Conservation (phyloP, 1,284 basidiomycete genomes). For the Taiwanofungus camphoratus region DNA sequence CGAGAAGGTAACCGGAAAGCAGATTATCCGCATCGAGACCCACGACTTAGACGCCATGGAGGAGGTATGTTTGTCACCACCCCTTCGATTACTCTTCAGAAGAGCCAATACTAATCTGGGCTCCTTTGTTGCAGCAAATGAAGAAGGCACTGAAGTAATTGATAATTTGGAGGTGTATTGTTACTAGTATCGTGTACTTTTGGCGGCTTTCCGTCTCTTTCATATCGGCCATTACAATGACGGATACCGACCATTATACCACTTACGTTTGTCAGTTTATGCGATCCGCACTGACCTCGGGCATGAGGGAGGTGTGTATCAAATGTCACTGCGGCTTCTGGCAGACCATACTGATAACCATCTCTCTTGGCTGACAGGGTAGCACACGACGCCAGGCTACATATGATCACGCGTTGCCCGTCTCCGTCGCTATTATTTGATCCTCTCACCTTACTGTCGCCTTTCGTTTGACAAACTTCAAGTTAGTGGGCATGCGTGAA, state of each 20-base stretch:
- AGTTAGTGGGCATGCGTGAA: not conserved
- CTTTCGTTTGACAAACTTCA: constrained; percentile 4
- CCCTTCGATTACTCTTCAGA: not conserved
- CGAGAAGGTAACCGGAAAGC: constrained; percentile 68
- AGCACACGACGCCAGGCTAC: constrained; percentile 9
- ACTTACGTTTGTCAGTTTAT: not conserved
- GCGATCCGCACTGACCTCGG: not conserved
- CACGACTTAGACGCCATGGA: constrained; percentile 88
- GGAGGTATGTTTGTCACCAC: constrained; percentile 43
- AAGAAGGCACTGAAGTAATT: constrained; percentile 67
- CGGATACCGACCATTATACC: not conserved
- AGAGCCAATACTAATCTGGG: constrained; percentile 2
- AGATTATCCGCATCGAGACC: constrained; percentile 79
- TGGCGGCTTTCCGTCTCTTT: not conserved
- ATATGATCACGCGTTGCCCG: constrained; percentile 4
- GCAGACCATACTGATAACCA: constrained; percentile 1
- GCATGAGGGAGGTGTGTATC: constrained; percentile 6
- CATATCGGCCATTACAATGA: too few species aligned
- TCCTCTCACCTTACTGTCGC: constrained; percentile 1
- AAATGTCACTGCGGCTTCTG: not conserved
- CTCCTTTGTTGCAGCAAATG: constrained; percentile 49
- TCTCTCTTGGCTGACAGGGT: constrained; percentile 4
- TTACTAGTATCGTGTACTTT: constrained; percentile 19
- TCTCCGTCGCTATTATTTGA: not conserved
- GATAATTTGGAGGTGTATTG: constrained; percentile 13